Conservation (phyloP, 1,284 basidiomycete species). For the Ustilago curta region DNA sequence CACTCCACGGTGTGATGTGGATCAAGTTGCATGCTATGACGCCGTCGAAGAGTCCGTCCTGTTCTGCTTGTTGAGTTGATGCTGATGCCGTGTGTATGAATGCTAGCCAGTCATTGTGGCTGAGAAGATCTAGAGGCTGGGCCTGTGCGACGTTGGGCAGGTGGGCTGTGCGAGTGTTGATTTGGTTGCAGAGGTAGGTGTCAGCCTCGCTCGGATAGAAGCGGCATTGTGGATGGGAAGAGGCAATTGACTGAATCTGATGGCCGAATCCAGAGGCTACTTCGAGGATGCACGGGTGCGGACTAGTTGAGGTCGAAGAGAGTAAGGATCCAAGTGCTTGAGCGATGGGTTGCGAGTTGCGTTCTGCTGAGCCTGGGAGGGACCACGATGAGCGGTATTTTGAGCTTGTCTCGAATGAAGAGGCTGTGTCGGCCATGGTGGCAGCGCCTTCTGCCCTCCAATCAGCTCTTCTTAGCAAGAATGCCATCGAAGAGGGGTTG, state of each 20-base stretch:
- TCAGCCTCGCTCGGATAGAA: slow-evolving; percentile 50
- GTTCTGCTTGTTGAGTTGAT: not conserved
- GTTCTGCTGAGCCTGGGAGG: slow-evolving; percentile 38
- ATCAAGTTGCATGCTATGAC: slow-evolving; percentile 50
- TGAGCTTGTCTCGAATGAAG: slow-evolving; percentile 1
- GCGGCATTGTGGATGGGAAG: slow-evolving; percentile 8
- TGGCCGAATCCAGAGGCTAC: slow-evolving; percentile 50
- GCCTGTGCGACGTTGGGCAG: slow-evolving; percentile 37
- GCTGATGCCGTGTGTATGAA: slow-evolving; percentile 32
- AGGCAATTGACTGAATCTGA: slow-evolving; percentile 32
- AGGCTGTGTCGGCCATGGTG: not conserved
- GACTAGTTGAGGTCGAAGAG: not conserved
- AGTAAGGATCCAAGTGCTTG: slow-evolving; percentile 29
- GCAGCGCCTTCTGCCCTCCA: not conserved
- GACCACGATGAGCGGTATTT: slow-evolving; percentile 49
- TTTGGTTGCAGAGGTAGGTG: slow-evolving; percentile 30
- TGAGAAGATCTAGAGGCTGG: slow-evolving; percentile 36
- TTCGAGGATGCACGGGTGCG: slow-evolving; percentile 30
- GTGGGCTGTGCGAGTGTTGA: slow-evolving; percentile 12
- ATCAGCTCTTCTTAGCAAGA: no score
- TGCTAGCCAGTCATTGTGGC: slow-evolving; percentile 42
- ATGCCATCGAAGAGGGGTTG: not conserved
- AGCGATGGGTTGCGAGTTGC: slow-evolving; percentile 48
- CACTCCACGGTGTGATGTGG: slow-evolving; percentile 43
- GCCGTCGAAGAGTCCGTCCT: slow-evolving; percentile 39